Conservation (phyloP, 257 asterid species). For the Plectranthus barbatus region DNA sequence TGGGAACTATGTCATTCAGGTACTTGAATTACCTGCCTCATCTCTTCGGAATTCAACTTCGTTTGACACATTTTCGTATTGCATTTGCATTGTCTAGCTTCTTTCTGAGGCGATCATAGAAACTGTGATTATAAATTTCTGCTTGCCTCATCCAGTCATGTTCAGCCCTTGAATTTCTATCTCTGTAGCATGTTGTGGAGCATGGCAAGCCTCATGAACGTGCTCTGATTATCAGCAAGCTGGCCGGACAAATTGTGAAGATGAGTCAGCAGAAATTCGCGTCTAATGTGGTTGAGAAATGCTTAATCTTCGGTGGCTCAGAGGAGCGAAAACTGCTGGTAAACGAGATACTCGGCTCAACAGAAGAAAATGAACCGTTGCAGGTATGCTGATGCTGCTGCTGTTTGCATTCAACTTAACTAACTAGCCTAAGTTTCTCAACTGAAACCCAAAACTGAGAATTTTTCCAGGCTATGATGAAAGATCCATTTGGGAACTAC, state of each 20-base stretch:
- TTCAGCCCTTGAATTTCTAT: not conserved
- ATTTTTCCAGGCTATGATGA: too few species aligned
- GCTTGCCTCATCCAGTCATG: too few species aligned
- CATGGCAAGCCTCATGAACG: slow-evolving; percentile 72
- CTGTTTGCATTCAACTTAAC: too few species aligned
- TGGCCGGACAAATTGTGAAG: slow-evolving; percentile 80
- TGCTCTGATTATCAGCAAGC: slow-evolving; percentile 53
- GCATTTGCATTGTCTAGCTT: too few species aligned
- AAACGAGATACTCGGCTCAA: slow-evolving; percentile 82
- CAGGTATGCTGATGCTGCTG: slow-evolving; percentile 36
- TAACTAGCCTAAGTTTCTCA: too few species aligned
- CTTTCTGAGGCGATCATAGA: too few species aligned
- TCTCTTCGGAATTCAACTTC: too few species aligned
- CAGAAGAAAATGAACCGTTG: slow-evolving; percentile 75
- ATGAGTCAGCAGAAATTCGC: too few species aligned
- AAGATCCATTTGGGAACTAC: slow-evolving; percentile 82
- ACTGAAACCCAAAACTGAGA: too few species aligned
- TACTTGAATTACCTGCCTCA: not conserved
- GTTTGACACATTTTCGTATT: too few species aligned
- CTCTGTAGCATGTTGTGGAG: slow-evolving; percentile 68
- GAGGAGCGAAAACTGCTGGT: slow-evolving; percentile 66
- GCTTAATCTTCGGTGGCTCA: slow-evolving; percentile 64
- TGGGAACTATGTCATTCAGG: slow-evolving; percentile 94
- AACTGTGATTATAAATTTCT: too few species aligned
- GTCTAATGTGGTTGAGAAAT: too few species aligned